A percentile compares a stretch with the other conserved stretches of the same genome.
Conservation (phyloP, 306 rosid genomes). For the Acmispon strigosus region DNA sequence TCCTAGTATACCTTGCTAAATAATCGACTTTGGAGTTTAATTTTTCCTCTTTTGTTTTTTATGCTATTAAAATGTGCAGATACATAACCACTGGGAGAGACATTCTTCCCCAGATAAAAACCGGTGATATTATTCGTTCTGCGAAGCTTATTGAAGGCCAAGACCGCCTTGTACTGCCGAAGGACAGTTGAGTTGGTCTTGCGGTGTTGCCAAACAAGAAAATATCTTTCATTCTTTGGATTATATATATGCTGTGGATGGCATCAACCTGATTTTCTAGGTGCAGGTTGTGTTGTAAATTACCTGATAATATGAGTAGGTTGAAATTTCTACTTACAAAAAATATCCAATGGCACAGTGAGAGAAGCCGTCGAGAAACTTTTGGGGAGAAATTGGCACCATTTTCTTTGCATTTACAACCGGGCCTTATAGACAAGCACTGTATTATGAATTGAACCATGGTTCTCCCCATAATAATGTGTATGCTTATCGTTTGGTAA, state of each 20-base stretch:
- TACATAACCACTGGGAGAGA: slow-evolving; percentile 84
- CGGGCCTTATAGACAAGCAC: too few species aligned
- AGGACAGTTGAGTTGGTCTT: slow-evolving; percentile 39
- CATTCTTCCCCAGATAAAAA: slow-evolving; percentile 77
- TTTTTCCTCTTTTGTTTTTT: neutral
- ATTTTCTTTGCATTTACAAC: too few species aligned
- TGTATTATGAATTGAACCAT: too few species aligned
- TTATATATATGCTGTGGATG: neutral
- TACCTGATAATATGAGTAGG: neutral
- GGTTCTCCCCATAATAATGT: too few species aligned
- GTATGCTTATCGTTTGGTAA: too few species aligned
- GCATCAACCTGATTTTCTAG: slow-evolving; percentile 42
- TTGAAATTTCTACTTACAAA: neutral
- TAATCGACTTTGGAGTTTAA: neutral
- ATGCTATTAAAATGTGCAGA: slow-evolving; percentile 34
- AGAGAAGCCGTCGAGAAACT: neutral
- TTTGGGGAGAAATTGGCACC: too few species aligned
- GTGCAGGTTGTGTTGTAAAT: slow-evolving; percentile 42
- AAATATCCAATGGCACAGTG: neutral
- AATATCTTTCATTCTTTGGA: slow-evolving; percentile 38
- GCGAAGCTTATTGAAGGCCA: slow-evolving; percentile 78
- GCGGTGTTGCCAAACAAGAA: neutral
- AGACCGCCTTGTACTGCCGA: slow-evolving; percentile 70
- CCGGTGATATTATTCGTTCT: slow-evolving; percentile 68
- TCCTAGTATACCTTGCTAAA: neutral